Evolutionary conservation across 441 rosid species (phyloP).

Genomic region (Arabidopsis hybrid): DNA sequence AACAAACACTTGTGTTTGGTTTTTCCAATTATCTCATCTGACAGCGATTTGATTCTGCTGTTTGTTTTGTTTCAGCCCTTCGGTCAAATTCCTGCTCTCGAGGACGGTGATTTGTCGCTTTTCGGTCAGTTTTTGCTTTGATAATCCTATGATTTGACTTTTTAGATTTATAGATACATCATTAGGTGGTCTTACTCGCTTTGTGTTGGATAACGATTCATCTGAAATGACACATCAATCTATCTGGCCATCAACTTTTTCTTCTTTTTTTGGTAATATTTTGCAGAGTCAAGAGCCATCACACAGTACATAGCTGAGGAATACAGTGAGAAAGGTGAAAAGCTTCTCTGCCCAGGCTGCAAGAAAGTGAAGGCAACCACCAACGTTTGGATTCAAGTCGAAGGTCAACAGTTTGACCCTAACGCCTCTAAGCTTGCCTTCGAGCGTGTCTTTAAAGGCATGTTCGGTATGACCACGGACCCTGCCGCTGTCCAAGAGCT

Average conservation of each 20-base stretch:
- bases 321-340: constrained; percentile 59
- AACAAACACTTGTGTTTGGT: too few species aligned
- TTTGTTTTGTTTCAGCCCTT: constrained; percentile 58
- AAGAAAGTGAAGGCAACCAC: constrained; percentile 45
- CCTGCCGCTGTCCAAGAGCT: constrained; percentile 55
- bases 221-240: too few species aligned
- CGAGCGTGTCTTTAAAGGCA: constrained; percentile 59
- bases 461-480: constrained; percentile 58
- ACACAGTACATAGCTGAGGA: constrained; percentile 60
- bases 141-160: too few species aligned
- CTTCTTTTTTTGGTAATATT: neutral
- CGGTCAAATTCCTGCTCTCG: constrained; percentile 69
- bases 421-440: constrained; percentile 55
- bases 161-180: neutral
- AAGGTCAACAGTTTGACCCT: constrained; percentile 72
- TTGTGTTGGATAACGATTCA: too few species aligned
- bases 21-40: constrained; percentile 6
- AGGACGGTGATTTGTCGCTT: constrained; percentile 62
- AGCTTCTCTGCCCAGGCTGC: constrained; percentile 46
- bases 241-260: too few species aligned
- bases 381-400: constrained; percentile 62
- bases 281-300: constrained; percentile 74
- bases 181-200: neutral
- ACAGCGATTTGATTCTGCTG: neutral
- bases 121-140: constrained; percentile 51